Base-by-base conservation (phyloP, 2,329 filamentous ascomycete species). In the Alternaria brassicae region DNA sequence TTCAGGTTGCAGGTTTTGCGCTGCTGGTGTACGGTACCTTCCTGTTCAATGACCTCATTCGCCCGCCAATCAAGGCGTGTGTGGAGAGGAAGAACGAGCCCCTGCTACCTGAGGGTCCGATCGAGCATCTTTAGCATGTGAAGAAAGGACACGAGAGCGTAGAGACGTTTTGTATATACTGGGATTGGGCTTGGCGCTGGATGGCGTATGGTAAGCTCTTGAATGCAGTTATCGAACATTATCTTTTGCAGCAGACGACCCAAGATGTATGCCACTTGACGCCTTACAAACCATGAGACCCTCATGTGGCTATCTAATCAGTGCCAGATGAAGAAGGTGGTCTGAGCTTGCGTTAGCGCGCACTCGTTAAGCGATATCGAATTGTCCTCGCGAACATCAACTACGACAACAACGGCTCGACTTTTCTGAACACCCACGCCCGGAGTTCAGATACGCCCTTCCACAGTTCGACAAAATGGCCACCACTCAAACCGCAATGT, bases 1-100 rank as follows among this genome's bases (percentile, higher is more conserved):
- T 99, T 6, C 95, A 99, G 80, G 92, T 99, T 13, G 77, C 87
- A 3, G 95, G 95, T 1, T 99, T 99, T 70, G 91, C 82, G 2
- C 81, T 97, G 66, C 85, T 99, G 34, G 95, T 99, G 13, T 99
- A 97, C 76, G 96, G 95, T 66, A 99, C 94, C 2, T 97, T 97
- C 79, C 78, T 98, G 40, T 98, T 98, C 83, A 98, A 98, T 78
- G 93, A 96, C 63, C 87, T 99, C 58, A 86, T 98, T n/a, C 83
- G 88, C 60, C 92, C 93, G 21, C 95, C 95, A 1, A 81, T 96
- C 60, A 86, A 87, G 75, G 86, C 85, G 52, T 89, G 86, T 61
- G 72, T 93, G 10, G 77, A 82, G 56, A 78, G 85, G 15, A 78
- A 78, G 28, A 83, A 84, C 65, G 81, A 88, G 19, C 86, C 89